Conservation (phyloP, 139 green algal species). For the Dunaliella primolecta region DNA sequence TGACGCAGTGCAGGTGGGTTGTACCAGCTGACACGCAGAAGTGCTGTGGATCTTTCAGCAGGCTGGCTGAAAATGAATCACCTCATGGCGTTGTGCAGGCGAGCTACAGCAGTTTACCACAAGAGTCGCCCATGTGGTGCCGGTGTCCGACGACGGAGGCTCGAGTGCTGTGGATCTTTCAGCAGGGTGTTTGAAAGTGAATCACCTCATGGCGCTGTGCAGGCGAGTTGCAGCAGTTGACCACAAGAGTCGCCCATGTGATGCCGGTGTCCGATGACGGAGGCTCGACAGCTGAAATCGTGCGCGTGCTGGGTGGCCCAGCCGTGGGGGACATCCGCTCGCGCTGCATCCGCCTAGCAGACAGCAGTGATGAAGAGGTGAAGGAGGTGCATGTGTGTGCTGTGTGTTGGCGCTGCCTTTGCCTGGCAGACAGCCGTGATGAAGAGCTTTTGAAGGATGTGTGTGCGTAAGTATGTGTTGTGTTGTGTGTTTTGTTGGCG, state of each 20-base stretch:
- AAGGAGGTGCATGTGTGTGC: slow-evolving; percentile 73
- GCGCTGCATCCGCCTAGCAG: slow-evolving; percentile 90
- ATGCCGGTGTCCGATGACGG: slow-evolving; percentile 97
- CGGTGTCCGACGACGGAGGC: slow-evolving; percentile 91
- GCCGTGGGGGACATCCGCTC: slow-evolving; percentile 96
- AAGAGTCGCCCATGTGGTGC: slow-evolving; percentile 88
- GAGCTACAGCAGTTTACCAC: slow-evolving; percentile 24
- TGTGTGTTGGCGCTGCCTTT: slow-evolving; percentile 90
- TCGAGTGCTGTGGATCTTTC: not conserved
- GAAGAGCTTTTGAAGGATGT: slow-evolving; percentile 52
- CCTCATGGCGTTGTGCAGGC: not conserved
- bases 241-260: slow-evolving; percentile 86
- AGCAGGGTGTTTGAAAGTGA: too few relatives aligned
- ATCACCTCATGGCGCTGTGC: too few relatives aligned
- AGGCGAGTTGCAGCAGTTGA: slow-evolving; percentile 70
- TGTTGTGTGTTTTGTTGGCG: slow-evolving; percentile 58
- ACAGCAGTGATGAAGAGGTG: slow-evolving; percentile 82
- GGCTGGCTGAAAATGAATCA: too few relatives aligned
- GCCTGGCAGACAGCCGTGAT: slow-evolving; percentile 86
- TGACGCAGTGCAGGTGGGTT: not conserved
- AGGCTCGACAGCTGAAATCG: slow-evolving; percentile 95
- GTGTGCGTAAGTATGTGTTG: not conserved
- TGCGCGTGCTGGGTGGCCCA: slow-evolving; percentile 92
- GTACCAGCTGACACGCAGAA: not conserved
- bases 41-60: too few relatives aligned